Evolutionary conservation across 2,329 filamentous ascomycete species (phyloP), one percentile per base, ranked within the genome.

Genomic region (Chaetomiaceae sp.): DNA sequence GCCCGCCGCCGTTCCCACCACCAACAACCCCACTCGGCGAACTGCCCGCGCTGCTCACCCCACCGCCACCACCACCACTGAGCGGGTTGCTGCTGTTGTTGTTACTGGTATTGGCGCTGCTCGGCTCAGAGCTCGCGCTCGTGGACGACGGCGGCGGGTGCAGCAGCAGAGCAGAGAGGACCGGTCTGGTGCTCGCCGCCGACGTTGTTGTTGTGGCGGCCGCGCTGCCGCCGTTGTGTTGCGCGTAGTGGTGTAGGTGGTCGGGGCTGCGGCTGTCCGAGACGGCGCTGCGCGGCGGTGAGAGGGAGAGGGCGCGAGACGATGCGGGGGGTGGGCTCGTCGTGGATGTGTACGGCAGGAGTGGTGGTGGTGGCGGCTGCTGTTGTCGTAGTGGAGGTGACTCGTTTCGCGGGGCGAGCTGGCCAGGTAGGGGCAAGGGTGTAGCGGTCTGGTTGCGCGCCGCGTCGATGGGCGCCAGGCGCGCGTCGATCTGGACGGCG

Each of bases 241-340:
- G n/a, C n/a, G n/a, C n/a, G n/a, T n/a, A n/a, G n/a, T n/a, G n/a
- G n/a, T n/a, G n/a, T n/a, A n/a, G 8, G 12, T n/a, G 32, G 18
- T 24, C 17, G 20, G 12, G 12, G 19, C 30, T 27, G 2, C 20
- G 24, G 17, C 19, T 6, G 6, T 36, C 32, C 10, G 36, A 49
- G 24, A 49, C 34, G 35, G 65, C 65, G 46, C 63, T 67, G 38
- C 69, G 66, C 1, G 72, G 70, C 4, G 75, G 75, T 32, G 72
- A 76, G 10, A 66, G 64, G n/a, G 74, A 76, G 40, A 69, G 58
- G 3, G 68, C 61, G n/a, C n/a, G n/a, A n/a, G n/a, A n/a, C 74
- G 60, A 19, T 63, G 68, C 1, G 73, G 72, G 30, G 71, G 73
- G 14, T 9, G n/a, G n/a, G 68, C 34, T 40, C 7, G 29, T 71